Conservation (phyloP, 2,329 filamentous ascomycete genomes). For the Pseudopithomyces chartarum region DNA sequence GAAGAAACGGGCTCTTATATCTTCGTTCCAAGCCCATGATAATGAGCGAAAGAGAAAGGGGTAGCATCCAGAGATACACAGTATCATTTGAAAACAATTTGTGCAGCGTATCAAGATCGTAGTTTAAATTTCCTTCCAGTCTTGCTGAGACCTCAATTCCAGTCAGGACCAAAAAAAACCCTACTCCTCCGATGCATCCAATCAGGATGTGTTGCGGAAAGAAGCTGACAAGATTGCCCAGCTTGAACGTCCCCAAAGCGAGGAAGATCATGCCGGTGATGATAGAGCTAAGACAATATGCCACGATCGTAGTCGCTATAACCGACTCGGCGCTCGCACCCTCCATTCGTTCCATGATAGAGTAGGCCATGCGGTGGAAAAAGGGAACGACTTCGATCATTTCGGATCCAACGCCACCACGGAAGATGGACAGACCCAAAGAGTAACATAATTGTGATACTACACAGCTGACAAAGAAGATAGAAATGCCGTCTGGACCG, state of each 20-base stretch:
- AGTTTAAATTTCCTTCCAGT: conserved; percentile 82
- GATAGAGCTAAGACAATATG: conserved; percentile 88
- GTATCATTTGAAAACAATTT: conserved; percentile 76
- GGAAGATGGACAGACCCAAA: conserved; percentile 81
- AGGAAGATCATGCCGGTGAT: conserved; percentile 92
- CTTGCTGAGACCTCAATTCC: conserved; percentile 92
- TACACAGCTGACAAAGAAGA: conserved; percentile 98
- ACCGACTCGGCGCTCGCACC: conserved; percentile 82
- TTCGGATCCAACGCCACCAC: conserved; percentile 89
- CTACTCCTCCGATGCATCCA: conserved; percentile 95
- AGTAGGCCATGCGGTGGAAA: conserved; percentile 97
- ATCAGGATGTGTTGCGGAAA: conserved; percentile 96
- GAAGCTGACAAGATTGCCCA: conserved; percentile 94
- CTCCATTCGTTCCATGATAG: conserved; percentile 79
- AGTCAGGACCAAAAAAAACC: conserved; percentile 90
- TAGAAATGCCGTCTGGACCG: conserved; percentile 92
- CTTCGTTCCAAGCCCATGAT: conserved; percentile 78
- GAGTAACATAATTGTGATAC: conserved; percentile 92
- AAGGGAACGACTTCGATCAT: conserved; percentile 99
- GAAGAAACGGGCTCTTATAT: conserved; percentile 79
- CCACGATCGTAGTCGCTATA: conserved; percentile 90
- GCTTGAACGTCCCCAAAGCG: conserved; percentile 80
- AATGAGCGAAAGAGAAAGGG: conserved; percentile 74
- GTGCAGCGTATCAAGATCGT: conserved; percentile 75
- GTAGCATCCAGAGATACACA: conserved; percentile 80